These are phyloP conservation scores for Blastocystis sp. DNA, from an alignment of 352 stramenopile genomes.

Conservation along the genomic window DNA sequence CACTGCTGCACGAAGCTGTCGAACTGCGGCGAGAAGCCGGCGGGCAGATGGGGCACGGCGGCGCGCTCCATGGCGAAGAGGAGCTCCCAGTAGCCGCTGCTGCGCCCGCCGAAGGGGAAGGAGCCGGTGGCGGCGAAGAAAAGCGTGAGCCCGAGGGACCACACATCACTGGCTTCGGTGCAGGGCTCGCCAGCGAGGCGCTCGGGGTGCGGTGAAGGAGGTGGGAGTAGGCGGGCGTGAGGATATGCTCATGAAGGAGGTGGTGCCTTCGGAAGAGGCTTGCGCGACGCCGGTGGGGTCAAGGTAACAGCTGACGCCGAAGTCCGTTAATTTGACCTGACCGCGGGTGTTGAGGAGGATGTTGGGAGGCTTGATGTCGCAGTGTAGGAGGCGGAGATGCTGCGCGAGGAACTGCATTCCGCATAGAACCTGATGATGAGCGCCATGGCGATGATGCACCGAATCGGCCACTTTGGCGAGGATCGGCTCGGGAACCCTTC, in stretches of 20 bases:
- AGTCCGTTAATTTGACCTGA: constrained; percentile 66
- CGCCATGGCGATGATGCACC: background rate
- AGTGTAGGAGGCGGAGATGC: constrained; percentile 70
- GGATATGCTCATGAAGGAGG: constrained; percentile 59
- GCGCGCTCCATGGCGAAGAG: constrained; percentile 33
- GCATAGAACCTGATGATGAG: constrained; percentile 55
- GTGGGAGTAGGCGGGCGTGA: background rate
- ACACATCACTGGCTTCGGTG: constrained; percentile 38
- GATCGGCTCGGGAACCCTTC: constrained; percentile 3
- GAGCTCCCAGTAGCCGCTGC: constrained; percentile 56
- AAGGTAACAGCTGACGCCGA: constrained; percentile 43
- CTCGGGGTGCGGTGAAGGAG: constrained; percentile 47
- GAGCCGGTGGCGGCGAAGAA: background rate
- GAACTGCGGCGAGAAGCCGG: constrained; percentile 4
- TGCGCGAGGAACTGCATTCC: constrained; percentile 71
- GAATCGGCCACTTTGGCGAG: constrained; percentile 11
- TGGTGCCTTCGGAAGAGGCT: constrained; percentile 25
- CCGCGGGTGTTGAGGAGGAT: constrained; percentile 70
- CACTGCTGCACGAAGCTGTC: constrained; percentile 6
- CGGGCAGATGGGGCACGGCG: background rate
- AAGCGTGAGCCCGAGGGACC: constrained; percentile 40
- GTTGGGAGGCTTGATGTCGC: constrained; percentile 73
- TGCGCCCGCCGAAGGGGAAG: background rate
- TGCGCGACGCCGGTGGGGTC: background rate
- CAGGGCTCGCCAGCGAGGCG: constrained; percentile 15